Percentiles rank a stretch among this genome's conserved stretches.
Conservation (phyloP, 257 asterid genomes). For the Primulina tabacum region DNA sequence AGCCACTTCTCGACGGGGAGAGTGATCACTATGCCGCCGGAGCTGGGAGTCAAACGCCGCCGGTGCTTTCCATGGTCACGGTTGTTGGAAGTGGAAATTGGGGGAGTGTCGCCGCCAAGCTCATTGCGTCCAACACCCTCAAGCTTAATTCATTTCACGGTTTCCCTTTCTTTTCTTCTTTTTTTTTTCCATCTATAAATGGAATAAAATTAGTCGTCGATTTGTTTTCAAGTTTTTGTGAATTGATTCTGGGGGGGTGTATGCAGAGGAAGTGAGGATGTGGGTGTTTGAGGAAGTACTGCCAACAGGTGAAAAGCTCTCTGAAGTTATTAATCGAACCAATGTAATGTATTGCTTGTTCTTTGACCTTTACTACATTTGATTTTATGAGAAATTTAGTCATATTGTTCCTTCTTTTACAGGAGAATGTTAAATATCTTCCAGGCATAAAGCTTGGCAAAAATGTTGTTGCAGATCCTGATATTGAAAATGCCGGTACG, state of each 20-base stretch:
- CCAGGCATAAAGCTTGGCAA: conserved; percentile 78
- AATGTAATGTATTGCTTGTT: conserved; percentile 33
- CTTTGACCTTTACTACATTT: not conserved
- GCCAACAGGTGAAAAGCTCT: conserved; percentile 52
- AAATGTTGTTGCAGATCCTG: conserved; percentile 76
- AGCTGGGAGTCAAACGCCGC: conserved; percentile 14
- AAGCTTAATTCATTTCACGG: conserved; percentile 65
- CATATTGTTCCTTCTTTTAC: not conserved
- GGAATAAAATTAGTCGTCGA: not conserved
- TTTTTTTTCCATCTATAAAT: not conserved
- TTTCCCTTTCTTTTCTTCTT: not conserved
- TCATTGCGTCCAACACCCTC: conserved; percentile 75
- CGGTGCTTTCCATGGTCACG: conserved; percentile 54
- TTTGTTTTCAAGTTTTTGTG: not conserved
- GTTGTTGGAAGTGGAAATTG: conserved; percentile 91
- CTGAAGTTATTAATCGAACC: conserved; percentile 45
- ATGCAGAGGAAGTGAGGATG: conserved; percentile 60
- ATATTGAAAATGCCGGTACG: conserved; percentile 74
- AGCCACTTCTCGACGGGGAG: conserved; percentile 3
- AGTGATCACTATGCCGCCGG: conserved; percentile 4
- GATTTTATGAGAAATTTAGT: not conserved
- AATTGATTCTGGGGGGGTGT: conserved; percentile 7
- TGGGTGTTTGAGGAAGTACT: conserved; percentile 62
- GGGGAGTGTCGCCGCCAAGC: conserved; percentile 94
- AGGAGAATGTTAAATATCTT: conserved; percentile 88